Evolutionary conservation across 2,329 filamentous ascomycete species (phyloP).

Genomic region (Penicillium sp.): DNA sequence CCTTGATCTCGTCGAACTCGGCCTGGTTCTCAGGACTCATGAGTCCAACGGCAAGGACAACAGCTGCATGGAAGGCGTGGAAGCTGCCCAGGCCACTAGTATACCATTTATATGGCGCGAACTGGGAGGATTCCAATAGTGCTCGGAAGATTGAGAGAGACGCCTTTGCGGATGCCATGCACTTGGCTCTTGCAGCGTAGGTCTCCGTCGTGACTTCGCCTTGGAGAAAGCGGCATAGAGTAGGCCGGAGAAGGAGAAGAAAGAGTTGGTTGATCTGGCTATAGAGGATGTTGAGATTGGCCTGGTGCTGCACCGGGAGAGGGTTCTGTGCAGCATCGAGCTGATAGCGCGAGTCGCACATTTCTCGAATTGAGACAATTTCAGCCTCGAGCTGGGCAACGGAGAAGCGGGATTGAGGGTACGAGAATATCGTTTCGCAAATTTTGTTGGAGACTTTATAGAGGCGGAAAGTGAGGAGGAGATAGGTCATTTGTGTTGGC

Average conservation of each 20-base stretch:
- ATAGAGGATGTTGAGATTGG: conserved; percentile 42
- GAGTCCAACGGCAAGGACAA: conserved; percentile 31
- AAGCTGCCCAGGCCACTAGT: conserved; percentile 40
- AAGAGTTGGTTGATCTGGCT: conserved; percentile 40
- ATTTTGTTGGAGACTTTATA: conserved; percentile 38
- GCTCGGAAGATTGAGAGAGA: conserved; percentile 35
- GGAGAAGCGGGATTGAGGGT: conserved; percentile 20
- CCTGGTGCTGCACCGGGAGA: conserved; percentile 35
- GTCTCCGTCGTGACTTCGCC: conserved; percentile 32
- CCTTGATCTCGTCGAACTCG: conserved; percentile 32
- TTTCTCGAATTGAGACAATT: conserved; percentile 30
- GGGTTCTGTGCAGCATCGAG: conserved; percentile 23
- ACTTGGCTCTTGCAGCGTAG: conserved; percentile 30
- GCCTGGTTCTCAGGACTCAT: conserved; percentile 27
- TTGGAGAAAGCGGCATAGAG: conserved; percentile 32
- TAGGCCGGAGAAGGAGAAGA: conserved; percentile 38
- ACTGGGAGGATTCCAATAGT: conserved; percentile 30
- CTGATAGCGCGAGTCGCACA: conserved; percentile 31
- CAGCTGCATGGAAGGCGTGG: conserved; percentile 42
- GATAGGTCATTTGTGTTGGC: conserved; percentile 44
- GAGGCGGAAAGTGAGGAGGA: conserved; percentile 39
- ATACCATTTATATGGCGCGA: conserved; percentile 42
- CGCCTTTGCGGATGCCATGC: conserved; percentile 33
- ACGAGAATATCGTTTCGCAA: conserved; percentile 34
- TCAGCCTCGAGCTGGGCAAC: conserved; percentile 30